Evolutionary conservation across 2,329 filamentous ascomycete genomes (phyloP), one percentile per base, ranked within the genome.

Genomic region (Ceratocystis diversiconidia): DNA sequence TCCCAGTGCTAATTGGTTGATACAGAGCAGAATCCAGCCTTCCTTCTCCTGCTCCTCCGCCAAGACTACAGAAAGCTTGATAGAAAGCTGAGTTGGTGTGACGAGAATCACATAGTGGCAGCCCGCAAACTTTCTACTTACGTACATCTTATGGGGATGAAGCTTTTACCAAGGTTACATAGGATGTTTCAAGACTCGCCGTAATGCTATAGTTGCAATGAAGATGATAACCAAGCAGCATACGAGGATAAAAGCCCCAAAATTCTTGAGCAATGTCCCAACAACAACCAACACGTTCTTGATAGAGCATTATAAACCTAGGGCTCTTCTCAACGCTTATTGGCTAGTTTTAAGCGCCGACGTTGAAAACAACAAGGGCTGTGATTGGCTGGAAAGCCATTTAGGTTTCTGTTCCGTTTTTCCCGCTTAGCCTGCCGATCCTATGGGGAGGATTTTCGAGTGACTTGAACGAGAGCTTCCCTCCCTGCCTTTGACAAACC

Each of bases 321-420:
- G n/a, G 2, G 22, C 52, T 17, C 17, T 32, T 36, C 52, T 59
- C 28, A 59, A 36, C n/a, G 25, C 17, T 36, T 7, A 59, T 59
- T 59, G 52, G 52, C 52, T 25, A 32, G 43, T 8, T 22, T 52
- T 64, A 64, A 64, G 62, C 62, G 62, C 62, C 62, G 62, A 57
- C 48, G 46, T 64, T 52, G 32, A 64, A 64, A 5, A 25, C 12
- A n/a, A 52, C 62, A 36, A 50, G 62, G 62, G n/a, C n/a, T 55
- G 2, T 57, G 62, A 64, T 64, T 64, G 62, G 62, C 46, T 19
- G 30, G 17, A 32, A 30, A n/a, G 8, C 12, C 15, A 59, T 59
- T 59, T 59, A 32, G 52, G 28, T 32, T 59, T 59, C 17, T 17
- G 12, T 6, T 32, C 52, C 52, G 17, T 19, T 19, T 32, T 36